These are phyloP conservation scores for Teunomyces panamensis DNA, from an alignment of 805 yeast species.

Conservation along the genomic window DNA sequence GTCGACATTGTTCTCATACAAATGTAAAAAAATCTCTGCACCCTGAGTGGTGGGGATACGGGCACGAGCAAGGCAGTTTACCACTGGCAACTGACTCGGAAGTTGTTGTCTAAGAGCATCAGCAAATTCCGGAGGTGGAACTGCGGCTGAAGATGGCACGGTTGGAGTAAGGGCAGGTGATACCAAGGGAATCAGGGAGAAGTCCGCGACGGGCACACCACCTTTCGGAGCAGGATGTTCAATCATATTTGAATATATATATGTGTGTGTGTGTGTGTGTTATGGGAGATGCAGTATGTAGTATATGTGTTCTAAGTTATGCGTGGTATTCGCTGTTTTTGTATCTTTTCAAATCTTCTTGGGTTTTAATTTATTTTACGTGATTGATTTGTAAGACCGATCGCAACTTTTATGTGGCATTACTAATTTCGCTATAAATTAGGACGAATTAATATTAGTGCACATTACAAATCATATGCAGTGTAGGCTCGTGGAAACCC, in stretches of 20 bases:
- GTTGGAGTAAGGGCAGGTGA: slow-evolving; percentile 12
- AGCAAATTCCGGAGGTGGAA: slow-evolving; percentile 8
- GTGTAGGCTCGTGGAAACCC: background rate
- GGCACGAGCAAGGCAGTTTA: slow-evolving; percentile 88
- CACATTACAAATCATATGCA: slow-evolving; percentile 2
- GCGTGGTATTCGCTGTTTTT: no score
- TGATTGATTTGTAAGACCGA: background rate
- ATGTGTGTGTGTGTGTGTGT: background rate
- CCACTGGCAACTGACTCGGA: slow-evolving; percentile 64
- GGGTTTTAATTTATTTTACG: no score
- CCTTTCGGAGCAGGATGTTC: background rate
- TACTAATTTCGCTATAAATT: background rate
- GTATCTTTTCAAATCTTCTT: no score
- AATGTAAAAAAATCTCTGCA: slow-evolving; percentile 87
- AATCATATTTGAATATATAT: background rate
- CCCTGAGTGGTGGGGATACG: slow-evolving; percentile 95
- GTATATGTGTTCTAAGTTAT: no score
- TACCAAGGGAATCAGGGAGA: slow-evolving; percentile 11
- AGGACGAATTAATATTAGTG: background rate
- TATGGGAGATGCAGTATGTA: background rate
- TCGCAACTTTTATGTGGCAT: background rate
- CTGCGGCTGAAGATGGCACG: background rate
- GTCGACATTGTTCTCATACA: slow-evolving; percentile 83
- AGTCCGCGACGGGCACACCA: slow-evolving; percentile 3
- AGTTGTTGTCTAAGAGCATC: slow-evolving; percentile 35